These are phyloP conservation scores for Xerocomus brunneocitrinus DNA, from an alignment of 768 basidiomycete genomes.

Conservation along the genomic window DNA sequence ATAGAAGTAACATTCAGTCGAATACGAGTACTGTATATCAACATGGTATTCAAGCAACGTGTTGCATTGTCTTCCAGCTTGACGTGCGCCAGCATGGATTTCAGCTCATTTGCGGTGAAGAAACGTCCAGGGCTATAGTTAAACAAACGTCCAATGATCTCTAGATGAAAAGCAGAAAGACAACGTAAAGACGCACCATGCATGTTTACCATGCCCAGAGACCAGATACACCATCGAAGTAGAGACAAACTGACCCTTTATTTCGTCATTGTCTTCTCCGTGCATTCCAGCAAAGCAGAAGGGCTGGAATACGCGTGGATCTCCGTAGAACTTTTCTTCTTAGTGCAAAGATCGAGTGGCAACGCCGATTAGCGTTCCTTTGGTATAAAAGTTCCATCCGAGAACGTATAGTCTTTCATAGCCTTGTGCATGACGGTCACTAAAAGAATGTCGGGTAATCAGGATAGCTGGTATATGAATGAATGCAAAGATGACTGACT, in stretches of 20 bases:
- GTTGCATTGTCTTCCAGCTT: too few relatives aligned
- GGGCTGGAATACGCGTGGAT: conserved; percentile 22
- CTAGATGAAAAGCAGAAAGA: too few relatives aligned
- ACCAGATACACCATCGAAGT: conserved; percentile 29
- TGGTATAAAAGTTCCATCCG: conserved; percentile 20
- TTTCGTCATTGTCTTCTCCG: conserved; percentile 19
- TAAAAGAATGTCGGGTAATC: background rate
- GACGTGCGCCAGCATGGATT: too few relatives aligned
- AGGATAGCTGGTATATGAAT: background rate
- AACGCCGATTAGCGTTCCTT: conserved; percentile 26
- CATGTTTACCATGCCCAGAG: conserved; percentile 32
- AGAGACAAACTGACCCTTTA: conserved; percentile 32
- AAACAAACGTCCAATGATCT: too few relatives aligned
- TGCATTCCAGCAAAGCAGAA: conserved; percentile 39
- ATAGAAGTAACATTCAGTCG: too few relatives aligned
- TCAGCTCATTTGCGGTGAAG: too few relatives aligned
- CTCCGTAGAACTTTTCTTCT: conserved; percentile 25
- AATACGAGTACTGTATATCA: too few relatives aligned
- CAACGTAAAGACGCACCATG: conserved; percentile 7
- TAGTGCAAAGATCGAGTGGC: conserved; percentile 22
- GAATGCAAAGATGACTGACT: too few relatives aligned
- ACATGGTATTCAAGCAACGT: too few relatives aligned
- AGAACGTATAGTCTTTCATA: too few relatives aligned
- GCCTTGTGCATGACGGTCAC: conserved; percentile 8
- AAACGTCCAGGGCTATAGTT: too few relatives aligned